Base-by-base conservation (phyloP, 2,329 filamentous ascomycete genomes). In the Neopestalotiopsis sp. region DNA sequence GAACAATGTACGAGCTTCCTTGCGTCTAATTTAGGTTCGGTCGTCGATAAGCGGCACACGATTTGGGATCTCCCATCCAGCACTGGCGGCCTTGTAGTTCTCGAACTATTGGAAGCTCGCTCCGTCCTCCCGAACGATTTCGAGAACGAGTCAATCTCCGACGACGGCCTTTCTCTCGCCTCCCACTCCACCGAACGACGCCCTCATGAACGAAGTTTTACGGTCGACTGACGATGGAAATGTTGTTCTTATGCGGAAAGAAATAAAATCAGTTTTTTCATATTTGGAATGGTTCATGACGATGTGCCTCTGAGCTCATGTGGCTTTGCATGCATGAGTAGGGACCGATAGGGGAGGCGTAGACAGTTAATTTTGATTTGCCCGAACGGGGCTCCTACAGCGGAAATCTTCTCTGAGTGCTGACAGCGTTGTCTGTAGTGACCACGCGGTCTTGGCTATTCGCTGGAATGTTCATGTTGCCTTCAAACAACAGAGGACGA, bases 11-110 rank as follows among this genome's bases (percentile, higher is more conserved):
- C 91, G 86, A 93, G 91, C 88, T 88, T 59, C 88, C 86, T 28
- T 85, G 86, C 89, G 85, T 88, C 83, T 89, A 64, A 52, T 92
- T 87, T 93, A 97, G 94, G 92, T 97, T 97, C 91, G 94, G 94
- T 87, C 93, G 94, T 85, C 94, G 94, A 92, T 97, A 94, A 90
- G 78, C 77, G 38, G 4, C 66, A 20, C n/a, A 13, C 58, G 34
- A n/a, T 24, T 49, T 17, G 17, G 20, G 42, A 12, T 24, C 34
- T 10, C 72, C 66, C 69, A 63, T 67, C 68, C 45, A 52, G 45
- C 45, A 52, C 7, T 52, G 45, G 45, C 45, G 45, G 20, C 45
- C 66, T 66, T 69, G 68, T 69, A 64, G 57, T 63, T 63, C 59
- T 45, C 65, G 34, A 67, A 49, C 52, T 67, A 58, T 64, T 38